Evolutionary conservation across 805 yeast genomes (phyloP).

Genomic region (Candida awuae): DNA sequence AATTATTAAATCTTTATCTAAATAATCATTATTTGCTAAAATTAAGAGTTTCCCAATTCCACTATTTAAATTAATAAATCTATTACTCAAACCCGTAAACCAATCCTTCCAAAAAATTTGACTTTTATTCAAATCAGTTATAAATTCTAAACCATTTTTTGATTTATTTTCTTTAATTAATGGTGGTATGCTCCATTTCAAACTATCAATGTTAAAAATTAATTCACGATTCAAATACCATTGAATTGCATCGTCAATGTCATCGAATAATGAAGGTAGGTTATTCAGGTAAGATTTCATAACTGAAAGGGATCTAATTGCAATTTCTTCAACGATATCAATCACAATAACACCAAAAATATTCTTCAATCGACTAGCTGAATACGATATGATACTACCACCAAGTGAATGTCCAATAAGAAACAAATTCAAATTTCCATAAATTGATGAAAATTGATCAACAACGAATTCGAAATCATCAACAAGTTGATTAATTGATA

Average conservation of each 20-base stretch:
- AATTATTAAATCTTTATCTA: slow-evolving; percentile 77
- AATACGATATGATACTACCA: slow-evolving; percentile 81
- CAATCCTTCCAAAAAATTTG: slow-evolving; percentile 71
- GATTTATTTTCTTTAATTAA: slow-evolving; percentile 33
- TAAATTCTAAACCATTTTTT: slow-evolving; percentile 39
- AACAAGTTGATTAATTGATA: slow-evolving; percentile 43
- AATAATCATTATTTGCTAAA: slow-evolving; percentile 80
- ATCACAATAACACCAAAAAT: slow-evolving; percentile 67
- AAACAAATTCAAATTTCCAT: slow-evolving; percentile 25
- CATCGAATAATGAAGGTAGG: slow-evolving; percentile 56
- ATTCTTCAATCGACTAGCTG: slow-evolving; percentile 16
- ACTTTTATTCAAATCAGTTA: slow-evolving; percentile 53
- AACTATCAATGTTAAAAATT: slow-evolving; percentile 52
- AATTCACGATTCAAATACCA: slow-evolving; percentile 68
- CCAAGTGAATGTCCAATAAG: slow-evolving; percentile 90
- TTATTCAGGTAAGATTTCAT: slow-evolving; percentile 60
- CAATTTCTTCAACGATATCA: slow-evolving; percentile 94
- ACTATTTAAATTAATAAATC: slow-evolving; percentile 33
- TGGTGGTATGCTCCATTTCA: slow-evolving; percentile 71
- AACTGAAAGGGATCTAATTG: slow-evolving; percentile 54
- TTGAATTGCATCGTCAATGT: slow-evolving; percentile 53
- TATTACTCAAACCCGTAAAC: slow-evolving; percentile 63
- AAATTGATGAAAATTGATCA: slow-evolving; percentile 27
- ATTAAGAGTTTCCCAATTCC: slow-evolving; percentile 59
- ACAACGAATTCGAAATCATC: slow-evolving; percentile 51